Base-by-base conservation (phyloP, 2,329 filamentous ascomycete genomes). In the Colletotrichum acutatum region DNA sequence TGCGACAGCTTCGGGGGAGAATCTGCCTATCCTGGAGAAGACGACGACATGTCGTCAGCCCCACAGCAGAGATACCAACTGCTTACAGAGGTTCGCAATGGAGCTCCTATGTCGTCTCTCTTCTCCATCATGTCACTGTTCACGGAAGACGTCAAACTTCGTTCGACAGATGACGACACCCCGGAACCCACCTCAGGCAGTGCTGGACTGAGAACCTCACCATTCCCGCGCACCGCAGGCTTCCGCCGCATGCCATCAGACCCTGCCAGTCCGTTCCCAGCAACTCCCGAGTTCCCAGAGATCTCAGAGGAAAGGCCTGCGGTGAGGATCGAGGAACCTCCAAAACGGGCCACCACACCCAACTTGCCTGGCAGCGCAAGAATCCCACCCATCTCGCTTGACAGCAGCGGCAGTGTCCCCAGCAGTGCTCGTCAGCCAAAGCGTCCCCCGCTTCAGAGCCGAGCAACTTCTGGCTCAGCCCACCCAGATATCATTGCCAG, bases 51-150 rank as follows among this genome's bases (percentile, higher is more conserved):
- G 53, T 83, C 87, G 37, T 83, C 88, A 5, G 90, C 90, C 46
- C 89, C 89, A 8, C 91, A 94, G 69, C 95, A 98, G 80, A 94
- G 93, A 37, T 99, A 99, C 79, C 97, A 98, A 80, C 88, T 99
- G 52, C 87, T 99, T 66, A 99, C 97, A 0, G 97, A 99, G 82
- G 96, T 99, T 66, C 97, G 97, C 79, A 99, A 99, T 78, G 97
- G 97, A 16, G 95, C 97, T 1, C 96, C 97, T 1, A 98, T 99
- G 96, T 99, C 97, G 5, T 99, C 97, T 0, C 84, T 99, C 2
- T 99, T 99, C 82, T 98, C 97, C 0, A 98, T 99, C 76, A 91
- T 99, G 83, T 97, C 96, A 2, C 86, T 99, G 0, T 99, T 99
- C 79, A 99, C 97, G 3, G 97, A 99, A 81, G 95, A 98, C 78